These are phyloP conservation scores for Tolypocladium ophioglossoides DNA, from an alignment of 2,329 filamentous ascomycete genomes.

Conservation along the genomic window DNA sequence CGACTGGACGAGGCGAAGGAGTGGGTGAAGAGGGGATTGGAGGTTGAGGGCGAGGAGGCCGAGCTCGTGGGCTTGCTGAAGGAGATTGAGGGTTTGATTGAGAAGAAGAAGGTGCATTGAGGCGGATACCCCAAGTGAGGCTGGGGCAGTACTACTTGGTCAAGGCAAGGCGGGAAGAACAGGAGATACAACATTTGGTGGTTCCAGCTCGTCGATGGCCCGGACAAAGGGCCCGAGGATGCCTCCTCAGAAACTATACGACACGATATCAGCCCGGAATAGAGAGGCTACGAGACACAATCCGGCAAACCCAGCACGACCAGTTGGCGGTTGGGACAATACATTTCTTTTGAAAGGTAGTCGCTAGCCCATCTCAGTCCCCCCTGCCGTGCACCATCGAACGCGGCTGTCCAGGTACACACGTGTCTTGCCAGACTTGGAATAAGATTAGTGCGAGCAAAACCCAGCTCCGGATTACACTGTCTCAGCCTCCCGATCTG, in stretches of 20 bases:
- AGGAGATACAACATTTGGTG: background rate
- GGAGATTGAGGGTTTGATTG: conserved; percentile 44
- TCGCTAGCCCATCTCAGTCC: background rate
- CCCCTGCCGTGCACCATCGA: background rate
- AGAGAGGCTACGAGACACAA: background rate
- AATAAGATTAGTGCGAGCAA: background rate
- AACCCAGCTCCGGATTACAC: background rate
- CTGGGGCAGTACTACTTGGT: background rate
- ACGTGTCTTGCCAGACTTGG: background rate
- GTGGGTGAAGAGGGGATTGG: conserved; percentile 67
- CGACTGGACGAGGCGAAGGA: conserved; percentile 69
- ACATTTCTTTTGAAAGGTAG: background rate
- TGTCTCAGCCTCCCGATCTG: background rate
- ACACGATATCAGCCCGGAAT: background rate
- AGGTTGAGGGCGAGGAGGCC: conserved; percentile 66
- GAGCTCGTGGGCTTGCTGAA: conserved; percentile 53
- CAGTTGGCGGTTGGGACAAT: background rate
- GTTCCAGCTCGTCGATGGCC: background rate
- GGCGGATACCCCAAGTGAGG: background rate
- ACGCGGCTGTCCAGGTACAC: background rate
- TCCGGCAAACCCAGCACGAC: background rate
- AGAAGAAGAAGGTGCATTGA: conserved; percentile 22
- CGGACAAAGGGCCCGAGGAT: background rate
- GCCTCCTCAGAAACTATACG: background rate
- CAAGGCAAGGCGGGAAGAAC: background rate